Evolutionary conservation across 352 stramenopile species (phyloP).

Genomic region (Aphanomyces cochlioides): DNA sequence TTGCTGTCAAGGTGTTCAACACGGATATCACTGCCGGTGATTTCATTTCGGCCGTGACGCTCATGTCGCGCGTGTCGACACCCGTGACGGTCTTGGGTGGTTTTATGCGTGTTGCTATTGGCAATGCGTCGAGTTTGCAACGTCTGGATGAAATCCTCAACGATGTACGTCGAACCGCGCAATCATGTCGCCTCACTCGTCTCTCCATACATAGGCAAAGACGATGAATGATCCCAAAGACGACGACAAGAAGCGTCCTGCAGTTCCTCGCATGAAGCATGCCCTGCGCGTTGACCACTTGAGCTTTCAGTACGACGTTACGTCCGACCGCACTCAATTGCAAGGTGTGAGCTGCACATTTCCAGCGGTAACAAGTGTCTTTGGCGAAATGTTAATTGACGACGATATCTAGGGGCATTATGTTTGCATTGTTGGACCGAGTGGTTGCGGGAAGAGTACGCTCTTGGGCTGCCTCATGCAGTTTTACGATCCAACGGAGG

Average conservation of each 20-base stretch:
- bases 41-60: slow-evolving; percentile 80
- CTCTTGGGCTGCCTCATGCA: slow-evolving; percentile 83
- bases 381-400: background rate
- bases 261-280: slow-evolving; percentile 77
- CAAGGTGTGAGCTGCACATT: slow-evolving; percentile 67
- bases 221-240: slow-evolving; percentile 26
- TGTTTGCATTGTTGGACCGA: slow-evolving; percentile 81
- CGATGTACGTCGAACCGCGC: background rate
- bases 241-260: slow-evolving; percentile 61
- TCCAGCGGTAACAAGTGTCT: slow-evolving; percentile 30
- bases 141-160: slow-evolving; percentile 83
- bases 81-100: slow-evolving; percentile 77
- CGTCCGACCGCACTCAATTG: slow-evolving; percentile 40
- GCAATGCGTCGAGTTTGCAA: slow-evolving; percentile 81
- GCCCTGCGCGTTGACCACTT: slow-evolving; percentile 77
- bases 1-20: slow-evolving; percentile 81
- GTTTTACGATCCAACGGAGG: slow-evolving; percentile 79
- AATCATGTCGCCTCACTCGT: background rate
- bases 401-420: slow-evolving; percentile 53
- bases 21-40: slow-evolving; percentile 62
- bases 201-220: background rate
- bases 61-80: slow-evolving; percentile 74
- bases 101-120: slow-evolving; percentile 87
- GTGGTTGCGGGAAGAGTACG: slow-evolving; percentile 85
- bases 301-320: slow-evolving; percentile 34